A percentile compares a stretch with the other conserved stretches of the same genome.
Evolutionary conservation across 305 asterid species (phyloP).

Genomic region (Fraxinus floribunda): DNA sequence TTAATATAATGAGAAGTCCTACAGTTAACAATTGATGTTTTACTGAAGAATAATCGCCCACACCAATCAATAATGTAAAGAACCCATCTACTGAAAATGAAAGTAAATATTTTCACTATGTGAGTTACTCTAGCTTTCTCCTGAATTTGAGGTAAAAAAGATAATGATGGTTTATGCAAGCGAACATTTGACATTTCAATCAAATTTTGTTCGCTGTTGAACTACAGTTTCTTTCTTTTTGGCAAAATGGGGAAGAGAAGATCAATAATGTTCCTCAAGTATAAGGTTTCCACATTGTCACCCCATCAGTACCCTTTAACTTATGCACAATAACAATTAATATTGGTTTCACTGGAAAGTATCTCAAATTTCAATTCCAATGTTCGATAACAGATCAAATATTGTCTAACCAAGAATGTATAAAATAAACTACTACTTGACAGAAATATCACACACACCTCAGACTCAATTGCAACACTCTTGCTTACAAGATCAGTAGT

Average conservation of each 20-base stretch:
- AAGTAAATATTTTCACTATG: not conserved
- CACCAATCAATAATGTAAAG: not conserved
- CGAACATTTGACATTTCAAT: not conserved
- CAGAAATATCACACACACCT: constrained; percentile 45
- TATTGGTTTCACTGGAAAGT: constrained; percentile 12
- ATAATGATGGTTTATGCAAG: not conserved
- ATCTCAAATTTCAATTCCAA: constrained; percentile 16
- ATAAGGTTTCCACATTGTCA: not conserved
- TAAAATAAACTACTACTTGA: not conserved
- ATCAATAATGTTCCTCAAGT: not conserved
- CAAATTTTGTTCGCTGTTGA: not conserved
- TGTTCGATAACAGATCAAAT: not conserved
- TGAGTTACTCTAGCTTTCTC: not conserved
- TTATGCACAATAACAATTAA: not conserved
- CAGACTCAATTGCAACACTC: constrained; percentile 78
- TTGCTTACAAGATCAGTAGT: constrained; percentile 98
- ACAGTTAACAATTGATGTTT: not conserved
- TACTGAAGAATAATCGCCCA: not conserved
- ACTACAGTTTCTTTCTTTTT: not conserved
- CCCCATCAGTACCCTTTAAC: not conserved
- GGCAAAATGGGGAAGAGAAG: not conserved
- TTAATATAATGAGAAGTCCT: not conserved
- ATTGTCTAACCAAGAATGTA: not conserved
- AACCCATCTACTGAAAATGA: not conserved
- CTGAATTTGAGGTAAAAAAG: not conserved